Conservation (phyloP, 345 rosid species). For the Brassica nigra region DNA sequence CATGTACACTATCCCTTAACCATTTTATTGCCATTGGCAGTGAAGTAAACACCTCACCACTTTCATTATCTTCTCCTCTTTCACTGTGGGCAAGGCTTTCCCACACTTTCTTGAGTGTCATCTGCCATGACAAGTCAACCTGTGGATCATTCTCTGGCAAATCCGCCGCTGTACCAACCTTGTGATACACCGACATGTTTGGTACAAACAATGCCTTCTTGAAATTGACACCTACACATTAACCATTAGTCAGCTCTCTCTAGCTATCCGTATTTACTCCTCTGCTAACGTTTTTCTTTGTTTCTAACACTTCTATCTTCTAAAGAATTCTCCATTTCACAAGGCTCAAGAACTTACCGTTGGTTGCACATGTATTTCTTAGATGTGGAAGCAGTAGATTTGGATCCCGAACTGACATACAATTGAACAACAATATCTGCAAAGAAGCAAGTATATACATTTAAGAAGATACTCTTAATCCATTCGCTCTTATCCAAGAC, state of each 20-base stretch:
- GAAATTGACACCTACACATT: conserved; percentile 72
- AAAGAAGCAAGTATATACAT: conserved; percentile 5
- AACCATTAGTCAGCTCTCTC: conserved; percentile 5
- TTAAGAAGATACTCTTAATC: neutral
- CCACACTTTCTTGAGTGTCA: conserved; percentile 83
- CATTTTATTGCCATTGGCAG: conserved; percentile 87
- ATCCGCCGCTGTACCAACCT: conserved; percentile 65
- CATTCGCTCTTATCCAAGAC: neutral
- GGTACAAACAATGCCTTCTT: conserved; percentile 94
- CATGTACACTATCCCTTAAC: conserved; percentile 73
- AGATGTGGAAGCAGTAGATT: conserved; percentile 67
- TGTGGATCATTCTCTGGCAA: conserved; percentile 57
- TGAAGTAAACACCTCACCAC: conserved; percentile 83
- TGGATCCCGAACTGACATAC: conserved; percentile 79
- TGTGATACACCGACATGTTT: conserved; percentile 79
- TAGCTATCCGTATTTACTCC: no score
- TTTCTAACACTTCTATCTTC: no score
- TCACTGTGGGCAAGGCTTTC: conserved; percentile 64
- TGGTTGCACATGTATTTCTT: conserved; percentile 51
- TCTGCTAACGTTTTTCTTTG: no score
- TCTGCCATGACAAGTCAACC: conserved; percentile 91
- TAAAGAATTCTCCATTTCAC: no score
- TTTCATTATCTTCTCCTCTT: conserved; percentile 62
- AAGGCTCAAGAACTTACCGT: conserved; percentile 47
- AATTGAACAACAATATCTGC: conserved; percentile 85